Conservation (phyloP, 1,284 basidiomycete genomes). For the Irpex sp. region DNA sequence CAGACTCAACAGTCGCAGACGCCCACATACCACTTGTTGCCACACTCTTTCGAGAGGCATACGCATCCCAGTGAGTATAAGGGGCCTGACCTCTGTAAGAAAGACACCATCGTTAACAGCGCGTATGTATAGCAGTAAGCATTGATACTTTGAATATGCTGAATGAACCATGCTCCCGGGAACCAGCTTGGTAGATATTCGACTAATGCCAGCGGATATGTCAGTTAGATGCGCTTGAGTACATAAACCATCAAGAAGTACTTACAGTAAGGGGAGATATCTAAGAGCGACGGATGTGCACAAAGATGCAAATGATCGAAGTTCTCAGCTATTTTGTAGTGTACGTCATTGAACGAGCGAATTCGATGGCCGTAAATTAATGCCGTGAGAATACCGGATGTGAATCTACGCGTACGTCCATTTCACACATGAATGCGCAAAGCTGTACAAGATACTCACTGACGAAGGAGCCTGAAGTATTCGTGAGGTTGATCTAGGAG, state of each 20-base stretch:
- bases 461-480: neutral
- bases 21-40: too few relatives aligned
- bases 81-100: too few relatives aligned
- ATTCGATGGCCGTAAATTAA: neutral
- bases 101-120: too few relatives aligned
- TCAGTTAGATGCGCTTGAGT: neutral
- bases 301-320: neutral
- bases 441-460: neutral
- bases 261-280: neutral
- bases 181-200: neutral
- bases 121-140: neutral
- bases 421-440: neutral
- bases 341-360: neutral
- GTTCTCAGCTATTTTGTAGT: neutral
- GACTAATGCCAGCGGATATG: neutral
- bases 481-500: neutral
- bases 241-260: neutral
- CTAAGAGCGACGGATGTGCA: neutral
- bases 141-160: neutral
- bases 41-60: too few relatives aligned
- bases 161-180: neutral
- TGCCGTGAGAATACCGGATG: neutral
- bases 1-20: too few relatives aligned
- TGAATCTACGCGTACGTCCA: neutral
- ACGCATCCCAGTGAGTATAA: too few relatives aligned